Conservation (phyloP, 805 yeast species). For the Yamadazyma laniorum region DNA sequence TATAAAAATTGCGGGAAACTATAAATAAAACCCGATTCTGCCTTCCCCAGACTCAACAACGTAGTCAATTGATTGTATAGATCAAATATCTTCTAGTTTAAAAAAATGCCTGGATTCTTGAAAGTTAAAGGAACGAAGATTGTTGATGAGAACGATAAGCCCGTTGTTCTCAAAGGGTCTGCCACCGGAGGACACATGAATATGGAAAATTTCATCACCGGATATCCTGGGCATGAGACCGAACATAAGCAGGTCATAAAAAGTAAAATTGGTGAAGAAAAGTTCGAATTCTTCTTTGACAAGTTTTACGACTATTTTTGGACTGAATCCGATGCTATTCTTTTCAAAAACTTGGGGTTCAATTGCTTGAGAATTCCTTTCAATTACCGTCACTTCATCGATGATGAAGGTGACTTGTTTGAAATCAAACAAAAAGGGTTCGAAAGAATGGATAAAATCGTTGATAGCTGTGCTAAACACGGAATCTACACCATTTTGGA, state of each 20-base stretch:
- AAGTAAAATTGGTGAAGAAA: conserved; percentile 44
- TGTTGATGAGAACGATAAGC: conserved; percentile 38
- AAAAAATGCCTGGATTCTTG: conserved; percentile 21
- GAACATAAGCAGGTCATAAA: conserved; percentile 45
- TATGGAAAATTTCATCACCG: conserved; percentile 58
- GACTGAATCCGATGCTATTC: conserved; percentile 50
- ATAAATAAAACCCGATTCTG: conserved; percentile 1
- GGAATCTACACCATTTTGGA: conserved; percentile 50
- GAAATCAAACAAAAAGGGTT: conserved; percentile 46
- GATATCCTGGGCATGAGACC: conserved; percentile 53
- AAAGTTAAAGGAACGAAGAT: conserved; percentile 48
- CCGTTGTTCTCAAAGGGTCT: conserved; percentile 46
- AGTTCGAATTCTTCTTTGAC: conserved; percentile 48
- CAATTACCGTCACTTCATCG: conserved; percentile 50
- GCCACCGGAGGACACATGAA: conserved; percentile 52
- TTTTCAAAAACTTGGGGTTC: conserved; percentile 40
- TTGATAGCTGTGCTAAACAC: conserved; percentile 44
- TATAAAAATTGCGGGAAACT: conserved; percentile 4
- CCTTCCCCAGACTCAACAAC: not conserved
- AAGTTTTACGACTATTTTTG: conserved; percentile 54
- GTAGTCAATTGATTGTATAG: not conserved
- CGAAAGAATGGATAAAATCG: conserved; percentile 40
- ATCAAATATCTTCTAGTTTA: not conserved
- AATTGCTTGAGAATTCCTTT: conserved; percentile 51
- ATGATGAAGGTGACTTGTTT: conserved; percentile 45